phyloP scores from a whole-genome alignment of 169 alveolate species.

The Cystoisospora suis region DNA sequence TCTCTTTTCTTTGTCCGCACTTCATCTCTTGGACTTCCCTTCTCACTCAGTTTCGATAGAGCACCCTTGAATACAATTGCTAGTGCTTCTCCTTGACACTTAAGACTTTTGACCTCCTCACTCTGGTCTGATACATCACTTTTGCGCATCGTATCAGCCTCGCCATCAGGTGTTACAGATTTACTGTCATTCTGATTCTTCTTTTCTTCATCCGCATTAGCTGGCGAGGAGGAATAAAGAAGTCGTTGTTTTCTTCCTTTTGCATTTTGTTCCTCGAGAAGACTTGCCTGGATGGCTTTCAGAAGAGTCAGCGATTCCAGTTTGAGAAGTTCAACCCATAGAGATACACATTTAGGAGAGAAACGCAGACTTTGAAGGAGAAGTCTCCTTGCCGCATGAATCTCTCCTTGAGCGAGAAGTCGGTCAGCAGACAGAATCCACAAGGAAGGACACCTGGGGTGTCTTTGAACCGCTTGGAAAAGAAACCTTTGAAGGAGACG shows the following conservation, averaged over 20 bases:
- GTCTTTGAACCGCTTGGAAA: slow-evolving; percentile 1
- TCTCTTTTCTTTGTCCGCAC: too few relatives aligned
- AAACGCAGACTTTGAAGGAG: slow-evolving; percentile 51
- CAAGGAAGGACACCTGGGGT: slow-evolving; percentile 19
- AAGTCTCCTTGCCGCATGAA: slow-evolving; percentile 33
- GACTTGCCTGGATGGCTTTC: slow-evolving; percentile 14
- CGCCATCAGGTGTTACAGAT: not conserved
- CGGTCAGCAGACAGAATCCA: slow-evolving; percentile 54
- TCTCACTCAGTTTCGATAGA: not conserved
- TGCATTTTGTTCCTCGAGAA: slow-evolving; percentile 19
- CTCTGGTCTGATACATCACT: not conserved
- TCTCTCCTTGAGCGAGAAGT: slow-evolving; percentile 49
- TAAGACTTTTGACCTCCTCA: not conserved
- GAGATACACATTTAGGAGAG: not conserved
- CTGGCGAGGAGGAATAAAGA: not conserved
- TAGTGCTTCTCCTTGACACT: not conserved
- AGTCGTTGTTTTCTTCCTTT: not conserved
- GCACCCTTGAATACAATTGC: not conserved
- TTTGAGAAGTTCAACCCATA: slow-evolving; percentile 19
- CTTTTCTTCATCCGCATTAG: not conserved
- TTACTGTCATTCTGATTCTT: too few relatives aligned
- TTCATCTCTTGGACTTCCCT: too few relatives aligned
- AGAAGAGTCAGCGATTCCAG: slow-evolving; percentile 12
- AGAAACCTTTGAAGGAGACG: slow-evolving; percentile 27
- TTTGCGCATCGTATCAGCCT: not conserved